Conservation (phyloP, 108 stramenopile genomes). For the Skeletonema costatum region DNA sequence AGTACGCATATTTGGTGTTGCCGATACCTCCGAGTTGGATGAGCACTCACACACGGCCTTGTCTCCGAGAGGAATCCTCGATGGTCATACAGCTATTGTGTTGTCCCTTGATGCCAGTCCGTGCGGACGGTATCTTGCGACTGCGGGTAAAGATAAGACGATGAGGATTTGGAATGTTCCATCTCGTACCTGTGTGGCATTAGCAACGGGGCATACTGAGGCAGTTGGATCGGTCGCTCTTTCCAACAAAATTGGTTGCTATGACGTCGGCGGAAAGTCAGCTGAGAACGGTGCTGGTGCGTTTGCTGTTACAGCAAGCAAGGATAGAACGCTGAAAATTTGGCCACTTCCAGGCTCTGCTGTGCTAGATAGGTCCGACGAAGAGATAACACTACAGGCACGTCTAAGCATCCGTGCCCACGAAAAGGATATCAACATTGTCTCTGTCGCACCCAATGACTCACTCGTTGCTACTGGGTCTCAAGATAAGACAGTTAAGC, state of each 20-base stretch:
- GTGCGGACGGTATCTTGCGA: constrained; percentile 88
- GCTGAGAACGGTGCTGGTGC: constrained; percentile 86
- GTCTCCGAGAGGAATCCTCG: constrained; percentile 61
- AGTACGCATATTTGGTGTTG: constrained; percentile 86
- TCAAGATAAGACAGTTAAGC: constrained; percentile 93
- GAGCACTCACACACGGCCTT: constrained; percentile 62
- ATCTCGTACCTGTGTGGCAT: constrained; percentile 53
- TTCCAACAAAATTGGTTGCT: constrained; percentile 76
- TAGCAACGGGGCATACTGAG: constrained; percentile 89
- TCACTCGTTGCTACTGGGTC: constrained; percentile 94
- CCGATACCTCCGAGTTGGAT: constrained; percentile 6
- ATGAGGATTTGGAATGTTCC: constrained; percentile 78
- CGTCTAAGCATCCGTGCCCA: constrained; percentile 74
- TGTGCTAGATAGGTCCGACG: constrained; percentile 43
- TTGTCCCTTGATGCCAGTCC: constrained; percentile 91
- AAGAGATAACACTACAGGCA: constrained; percentile 42
- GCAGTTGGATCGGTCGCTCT: constrained; percentile 81
- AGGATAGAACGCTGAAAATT: constrained; percentile 92
- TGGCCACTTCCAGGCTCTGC: constrained; percentile 87
- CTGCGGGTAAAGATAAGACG: constrained; percentile 91
- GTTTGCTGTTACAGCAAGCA: constrained; percentile 89
- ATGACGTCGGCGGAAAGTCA: constrained; percentile 84
- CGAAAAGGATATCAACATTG: constrained; percentile 93
- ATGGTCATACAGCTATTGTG: constrained; percentile 94
- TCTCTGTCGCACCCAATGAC: constrained; percentile 95